A percentile compares a stretch with the other conserved stretches of the same genome.
These are phyloP conservation scores for Grifola frondosa DNA, from an alignment of 1,284 basidiomycete genomes.

Conservation along the genomic window DNA sequence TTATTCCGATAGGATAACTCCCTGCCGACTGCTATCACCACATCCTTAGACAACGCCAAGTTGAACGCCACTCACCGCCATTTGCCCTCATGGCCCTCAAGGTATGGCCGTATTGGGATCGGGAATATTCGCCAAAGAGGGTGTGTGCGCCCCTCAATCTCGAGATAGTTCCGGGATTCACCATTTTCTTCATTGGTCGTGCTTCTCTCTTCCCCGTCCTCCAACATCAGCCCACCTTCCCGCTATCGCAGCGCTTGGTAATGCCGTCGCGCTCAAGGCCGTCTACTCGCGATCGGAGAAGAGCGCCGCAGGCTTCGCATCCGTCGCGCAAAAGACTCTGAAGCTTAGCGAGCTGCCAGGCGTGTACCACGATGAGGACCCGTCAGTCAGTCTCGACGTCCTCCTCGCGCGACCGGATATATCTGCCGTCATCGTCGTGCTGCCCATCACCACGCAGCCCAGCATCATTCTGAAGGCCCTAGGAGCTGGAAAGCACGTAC, in stretches of 20 bases:
- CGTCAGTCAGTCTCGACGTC: slow-evolving; percentile 52
- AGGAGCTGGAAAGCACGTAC: slow-evolving; percentile 78
- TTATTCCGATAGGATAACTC: too few relatives aligned
- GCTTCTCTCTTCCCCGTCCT: slow-evolving; percentile 1
- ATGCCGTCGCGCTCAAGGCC: slow-evolving; percentile 52
- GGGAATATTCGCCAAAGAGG: slow-evolving; percentile 72
- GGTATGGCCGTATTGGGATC: slow-evolving; percentile 67
- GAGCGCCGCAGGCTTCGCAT: slow-evolving; percentile 54
- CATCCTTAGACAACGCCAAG: too few relatives aligned
- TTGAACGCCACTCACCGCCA: too few relatives aligned
- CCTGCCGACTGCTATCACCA: too few relatives aligned
- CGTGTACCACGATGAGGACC: slow-evolving; percentile 56
- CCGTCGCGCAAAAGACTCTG: slow-evolving; percentile 42
- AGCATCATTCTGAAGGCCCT: slow-evolving; percentile 60
- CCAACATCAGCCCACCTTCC: slow-evolving; percentile 65
- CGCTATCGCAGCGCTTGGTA: slow-evolving; percentile 54
- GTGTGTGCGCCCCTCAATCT: slow-evolving; percentile 32
- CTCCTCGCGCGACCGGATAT: slow-evolving; percentile 70
- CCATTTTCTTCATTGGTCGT: slow-evolving; percentile 13
- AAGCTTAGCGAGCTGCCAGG: slow-evolving; percentile 42
- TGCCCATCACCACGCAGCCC: slow-evolving; percentile 79
- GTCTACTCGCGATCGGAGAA: slow-evolving; percentile 78
- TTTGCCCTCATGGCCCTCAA: slow-evolving; percentile 28
- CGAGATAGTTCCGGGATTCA: slow-evolving; percentile 35
- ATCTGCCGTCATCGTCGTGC: slow-evolving; percentile 67